Base-by-base conservation (phyloP, 179 eudicot species). In the Nepenthes alata region DNA sequence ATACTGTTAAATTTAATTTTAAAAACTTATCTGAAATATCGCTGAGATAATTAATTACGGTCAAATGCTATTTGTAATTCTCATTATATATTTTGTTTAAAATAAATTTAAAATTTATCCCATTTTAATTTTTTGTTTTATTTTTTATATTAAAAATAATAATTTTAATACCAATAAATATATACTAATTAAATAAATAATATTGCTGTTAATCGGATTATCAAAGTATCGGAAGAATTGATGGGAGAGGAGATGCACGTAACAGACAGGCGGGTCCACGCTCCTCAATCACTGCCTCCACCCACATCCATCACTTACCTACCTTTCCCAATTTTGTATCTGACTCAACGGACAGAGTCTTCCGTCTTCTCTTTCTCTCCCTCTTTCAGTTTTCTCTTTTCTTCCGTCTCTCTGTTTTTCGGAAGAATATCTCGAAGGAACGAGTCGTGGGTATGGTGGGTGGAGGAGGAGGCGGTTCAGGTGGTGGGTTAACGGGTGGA, bases 261-360 rank as follows among this genome's bases (percentile, higher is more conserved):
- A 75, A 52, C 82, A 73, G 88, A 83, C 88, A 83, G 57, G 62
- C 55, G 51, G 80, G 81, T 12, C 71, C 81, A 55, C 48, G 63
- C 50, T 39, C 80, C 67, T 37, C 63, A 63, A 72, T 59, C 68
- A 58, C 72, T 67, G 68, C 47, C 64, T 62, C 68, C 68, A 41
- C 74, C 73, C 70, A 58, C 77, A 57, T n/a, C 67, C 49, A 2
- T 70, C 67, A 55, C 66, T 49, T 35, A 45, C 59, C 53, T 47
- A 13, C 63, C 49, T 34, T 59, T 63, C 58, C 38, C 38, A 60
- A 49, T 5, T 15, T 8, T 36, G 8, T 35, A 14, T 15, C 13
- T 34, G 11, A 37, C 2, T 57, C 36, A 11, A 56, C 38, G 47
- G 37, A 37, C 37, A 34, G 3, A 25, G 37, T 47, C 47, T 44